phyloP scores from a whole-genome alignment of 228 moss, liverwort and hornwort genomes.

The Sphagnum magellanicum region DNA sequence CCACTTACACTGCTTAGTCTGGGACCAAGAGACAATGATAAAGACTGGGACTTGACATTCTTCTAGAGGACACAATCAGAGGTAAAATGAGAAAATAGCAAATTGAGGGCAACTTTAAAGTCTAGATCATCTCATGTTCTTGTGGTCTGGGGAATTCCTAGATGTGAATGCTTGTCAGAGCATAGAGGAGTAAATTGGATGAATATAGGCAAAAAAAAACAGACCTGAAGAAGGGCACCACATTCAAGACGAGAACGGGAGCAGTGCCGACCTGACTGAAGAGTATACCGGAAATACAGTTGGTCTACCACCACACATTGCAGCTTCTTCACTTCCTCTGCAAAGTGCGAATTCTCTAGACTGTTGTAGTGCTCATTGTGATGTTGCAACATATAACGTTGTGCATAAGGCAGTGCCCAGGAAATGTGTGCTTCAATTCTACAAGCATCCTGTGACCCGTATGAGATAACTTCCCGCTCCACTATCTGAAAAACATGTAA shows the following conservation, averaged over 20 bases:
- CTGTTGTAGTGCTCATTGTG: constrained; percentile 41
- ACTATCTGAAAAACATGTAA: constrained; percentile 34
- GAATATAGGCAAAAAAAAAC: neutral
- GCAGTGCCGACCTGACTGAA: constrained; percentile 42
- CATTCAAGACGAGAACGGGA: constrained; percentile 48
- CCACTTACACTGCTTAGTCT: neutral
- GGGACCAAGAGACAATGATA: too few relatives aligned
- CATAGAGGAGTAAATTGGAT: too few relatives aligned
- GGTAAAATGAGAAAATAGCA: too few relatives aligned
- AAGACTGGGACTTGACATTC: too few relatives aligned
- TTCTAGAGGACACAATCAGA: too few relatives aligned
- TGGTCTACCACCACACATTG: constrained; percentile 60
- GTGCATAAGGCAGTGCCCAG: constrained; percentile 80
- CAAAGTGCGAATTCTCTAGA: constrained; percentile 33
- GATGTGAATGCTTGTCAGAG: too few relatives aligned
- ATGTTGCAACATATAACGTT: constrained; percentile 73
- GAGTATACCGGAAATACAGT: constrained; percentile 57
- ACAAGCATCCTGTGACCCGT: constrained; percentile 59
- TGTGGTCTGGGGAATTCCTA: too few relatives aligned
- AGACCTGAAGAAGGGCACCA: constrained; percentile 69
- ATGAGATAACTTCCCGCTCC: constrained; percentile 65
- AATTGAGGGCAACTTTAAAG: too few relatives aligned
- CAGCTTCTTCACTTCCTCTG: constrained; percentile 44
- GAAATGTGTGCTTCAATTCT: constrained; percentile 56
- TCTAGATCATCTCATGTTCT: too few relatives aligned